phyloP scores from a whole-genome alignment of 2,329 filamentous ascomycete species.

The Gaeumannomyces tritici region DNA sequence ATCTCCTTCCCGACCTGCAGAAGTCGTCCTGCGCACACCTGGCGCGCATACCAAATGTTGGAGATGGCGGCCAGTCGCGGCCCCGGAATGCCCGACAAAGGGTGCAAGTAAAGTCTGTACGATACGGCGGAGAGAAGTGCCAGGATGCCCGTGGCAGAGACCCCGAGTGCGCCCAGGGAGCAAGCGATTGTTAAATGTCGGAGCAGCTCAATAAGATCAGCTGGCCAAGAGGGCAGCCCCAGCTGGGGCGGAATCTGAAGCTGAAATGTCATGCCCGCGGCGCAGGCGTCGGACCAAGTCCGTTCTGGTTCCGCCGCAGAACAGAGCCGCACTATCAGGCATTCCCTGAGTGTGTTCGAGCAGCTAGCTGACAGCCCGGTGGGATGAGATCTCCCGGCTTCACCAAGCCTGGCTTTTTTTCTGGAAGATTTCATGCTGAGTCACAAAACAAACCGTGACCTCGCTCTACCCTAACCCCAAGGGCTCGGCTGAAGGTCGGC shows the following conservation, averaged over 20 bases:
- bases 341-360: too few relatives aligned
- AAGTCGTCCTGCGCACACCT: conserved; percentile 33
- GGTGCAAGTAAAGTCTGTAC: conserved; percentile 33
- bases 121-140: conserved; percentile 1
- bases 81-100: conserved; percentile 34
- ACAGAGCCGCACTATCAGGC: too few relatives aligned
- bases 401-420: background rate
- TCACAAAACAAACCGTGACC: too few relatives aligned
- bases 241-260: background rate
- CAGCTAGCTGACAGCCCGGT: too few relatives aligned
- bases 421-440: too few relatives aligned
- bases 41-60: conserved; percentile 36
- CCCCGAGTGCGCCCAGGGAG: background rate
- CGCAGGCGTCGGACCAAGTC: background rate
- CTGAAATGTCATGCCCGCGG: background rate
- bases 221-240: background rate
- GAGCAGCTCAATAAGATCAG: background rate
- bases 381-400: too few relatives aligned
- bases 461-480: background rate
- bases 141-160: background rate
- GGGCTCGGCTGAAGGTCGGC: too few relatives aligned
- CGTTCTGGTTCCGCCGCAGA: too few relatives aligned
- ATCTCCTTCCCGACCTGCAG: conserved; percentile 29
- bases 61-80: conserved; percentile 36
- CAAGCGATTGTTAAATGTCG: background rate